Base-by-base conservation (phyloP, 2,329 filamentous ascomycete species). In the Fusarium xyrophilum region DNA sequence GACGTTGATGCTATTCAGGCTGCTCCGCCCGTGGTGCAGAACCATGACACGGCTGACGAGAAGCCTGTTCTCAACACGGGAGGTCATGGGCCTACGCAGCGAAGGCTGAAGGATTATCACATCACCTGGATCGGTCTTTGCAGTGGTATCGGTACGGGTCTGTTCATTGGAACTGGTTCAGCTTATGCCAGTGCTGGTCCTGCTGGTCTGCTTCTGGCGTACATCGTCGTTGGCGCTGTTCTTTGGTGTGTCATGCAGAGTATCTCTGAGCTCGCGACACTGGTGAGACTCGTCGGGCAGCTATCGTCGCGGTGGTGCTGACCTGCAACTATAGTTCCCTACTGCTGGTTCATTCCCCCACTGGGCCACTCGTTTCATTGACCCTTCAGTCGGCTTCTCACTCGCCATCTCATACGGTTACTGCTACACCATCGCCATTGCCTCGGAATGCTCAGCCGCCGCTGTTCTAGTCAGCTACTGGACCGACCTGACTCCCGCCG, bases 171-270 rank as follows among this genome's bases (percentile, higher is more conserved):
- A 32, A 65, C 69, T 3, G 71, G 71, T n/a, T 68, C 71, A 8
- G 71, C 71, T 0, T 72, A 72, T 52, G 67, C 71, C 19, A 71
- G 54, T 2, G 68, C 71, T 21, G 71, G 71, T n/a, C 71, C 71
- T 11, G 71, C 69, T 5, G 71, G 71, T 30, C 14, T 73, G 7
- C n/a, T 73, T 11, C 35, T 73, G 44, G 71, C 71, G 1, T 73
- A 71, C 3, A 32, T 64, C 3, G 58, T 72, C 13, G 69, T 73
- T 7, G 69, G 71, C 1, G 48, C 71, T 10, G 71, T 73, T 4
- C 67, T 73, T 2, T 73, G 69, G 69, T 68, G 65, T 51, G 71
- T 73, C 0, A 73, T 73, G 71, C 71, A 72, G n/a, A 70, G 71
- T 28, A 73, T 73, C 8, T 70, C 67, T 1, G 71, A 73, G 28